phyloP scores from a whole-genome alignment of 1,284 basidiomycete genomes.

The Neotropicomus parvogracilis region DNA sequence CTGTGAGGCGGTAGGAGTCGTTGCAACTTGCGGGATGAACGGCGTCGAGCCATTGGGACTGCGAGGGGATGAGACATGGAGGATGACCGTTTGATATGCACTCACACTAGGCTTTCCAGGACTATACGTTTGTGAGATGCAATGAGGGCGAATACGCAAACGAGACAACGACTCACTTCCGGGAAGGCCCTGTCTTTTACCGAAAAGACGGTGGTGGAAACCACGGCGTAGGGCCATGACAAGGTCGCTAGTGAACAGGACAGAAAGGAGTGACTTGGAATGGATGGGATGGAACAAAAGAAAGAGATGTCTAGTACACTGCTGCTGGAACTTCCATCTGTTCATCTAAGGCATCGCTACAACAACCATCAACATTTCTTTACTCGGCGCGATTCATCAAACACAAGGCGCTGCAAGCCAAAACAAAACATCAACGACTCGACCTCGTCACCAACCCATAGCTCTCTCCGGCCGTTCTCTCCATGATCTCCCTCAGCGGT shows the following conservation, averaged over 20 bases:
- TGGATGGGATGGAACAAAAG: slow-evolving; percentile 6
- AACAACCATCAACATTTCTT: no score
- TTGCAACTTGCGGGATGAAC: neutral
- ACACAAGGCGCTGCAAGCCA: slow-evolving; percentile 8
- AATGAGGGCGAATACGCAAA: slow-evolving; percentile 1
- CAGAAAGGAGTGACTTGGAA: slow-evolving; percentile 18
- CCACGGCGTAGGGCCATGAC: slow-evolving; percentile 21
- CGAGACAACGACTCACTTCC: slow-evolving; percentile 23
- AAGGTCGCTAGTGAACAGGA: slow-evolving; percentile 19
- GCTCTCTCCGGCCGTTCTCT: slow-evolving; percentile 67
- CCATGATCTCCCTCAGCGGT: slow-evolving; percentile 85
- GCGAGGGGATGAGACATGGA: neutral
- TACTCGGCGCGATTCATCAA: neutral
- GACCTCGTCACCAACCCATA: slow-evolving; percentile 37
- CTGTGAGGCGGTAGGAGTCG: slow-evolving; percentile 3
- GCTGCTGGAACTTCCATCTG: no score
- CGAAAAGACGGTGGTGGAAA: slow-evolving; percentile 20
- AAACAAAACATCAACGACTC: slow-evolving; percentile 23
- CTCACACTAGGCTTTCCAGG: slow-evolving; percentile 24
- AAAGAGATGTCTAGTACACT: no score
- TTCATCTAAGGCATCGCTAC: no score
- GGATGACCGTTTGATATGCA: neutral
- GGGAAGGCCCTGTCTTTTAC: slow-evolving; percentile 32
- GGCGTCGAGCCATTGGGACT: slow-evolving; percentile 10
- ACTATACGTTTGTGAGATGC: slow-evolving; percentile 9